Evolutionary conservation across 2,329 filamentous ascomycete genomes (phyloP), one percentile per base, ranked within the genome.

Genomic region (Xylaria sp.): DNA sequence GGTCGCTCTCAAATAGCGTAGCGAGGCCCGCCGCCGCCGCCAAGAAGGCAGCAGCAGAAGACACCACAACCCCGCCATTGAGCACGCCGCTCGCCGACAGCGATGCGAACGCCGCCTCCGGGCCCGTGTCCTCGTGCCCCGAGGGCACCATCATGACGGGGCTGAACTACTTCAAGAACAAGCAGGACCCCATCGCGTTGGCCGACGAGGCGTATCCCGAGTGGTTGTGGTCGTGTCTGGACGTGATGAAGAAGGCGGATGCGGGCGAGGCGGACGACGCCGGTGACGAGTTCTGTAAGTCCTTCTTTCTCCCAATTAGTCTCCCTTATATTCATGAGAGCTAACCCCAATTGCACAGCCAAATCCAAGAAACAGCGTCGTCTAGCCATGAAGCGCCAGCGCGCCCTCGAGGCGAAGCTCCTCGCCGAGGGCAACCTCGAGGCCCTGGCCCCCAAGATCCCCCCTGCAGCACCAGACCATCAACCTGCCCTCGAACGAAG

Each of bases 291-390:
- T 94, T 91, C 73, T 92, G 90, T 93, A 83, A 54, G 88, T 54
- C 46, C 47, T 51, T 9, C 42, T 9, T 13, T 7, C 1, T 30
- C 19, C 16, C 18, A 13, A 48, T 7, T n/a, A n/a, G n/a, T n/a
- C n/a, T n/a, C 47, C 6, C n/a, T 47, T 30, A 30, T 30, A 30
- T 30, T 30, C 23, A 30, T 30, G 23, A 30, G 23, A 30, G 23
- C 23, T 30, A 30, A 30, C n/a, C 3, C 23, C 23, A 30, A 30
- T 30, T 48, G 34, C 52, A 60, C 62, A 92, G 89, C 89, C 60
- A 94, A 94, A 83, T 92, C 89, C 34, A 92, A 91, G 74, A 93
- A 92, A 72, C 85, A 91, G 73, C 85, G 90, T 61, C 82, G 85
- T 59, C 72, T 88, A 58, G 90, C 90, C 7, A 84, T 85, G 48